Evolutionary conservation across 495 filamentous ascomycete species (phyloP).

Genomic region (Oidiodendron maius): DNA sequence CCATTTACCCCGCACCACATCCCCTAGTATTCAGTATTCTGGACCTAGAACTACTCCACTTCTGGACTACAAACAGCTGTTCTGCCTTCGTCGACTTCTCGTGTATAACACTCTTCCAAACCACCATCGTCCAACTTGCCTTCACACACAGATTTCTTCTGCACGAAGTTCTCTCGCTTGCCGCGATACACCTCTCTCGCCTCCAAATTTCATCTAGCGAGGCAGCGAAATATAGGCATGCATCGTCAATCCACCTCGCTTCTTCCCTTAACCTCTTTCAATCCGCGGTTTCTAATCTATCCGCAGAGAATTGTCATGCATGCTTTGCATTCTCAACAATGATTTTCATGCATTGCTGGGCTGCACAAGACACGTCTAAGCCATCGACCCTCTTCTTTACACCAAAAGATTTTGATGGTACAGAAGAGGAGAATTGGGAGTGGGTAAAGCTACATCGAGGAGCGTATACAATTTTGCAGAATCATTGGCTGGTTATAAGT

Average conservation of each 20-base stretch:
- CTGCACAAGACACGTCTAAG: constrained; percentile 10
- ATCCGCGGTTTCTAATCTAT: constrained; percentile 14
- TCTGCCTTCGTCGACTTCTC: background rate
- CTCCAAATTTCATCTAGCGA: constrained; percentile 29
- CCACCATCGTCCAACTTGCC: constrained; percentile 41
- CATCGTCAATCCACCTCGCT: constrained; percentile 7
- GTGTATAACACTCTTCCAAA: constrained; percentile 4
- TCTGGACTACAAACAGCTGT: constrained; percentile 33
- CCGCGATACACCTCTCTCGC: constrained; percentile 40
- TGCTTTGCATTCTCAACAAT: constrained; percentile 16
- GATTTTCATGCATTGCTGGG: constrained; percentile 10
- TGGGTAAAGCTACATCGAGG: constrained; percentile 18
- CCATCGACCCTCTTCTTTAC: constrained; percentile 16
- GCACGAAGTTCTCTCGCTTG: constrained; percentile 46
- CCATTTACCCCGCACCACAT: constrained; percentile 7
- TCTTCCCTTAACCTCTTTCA: constrained; percentile 12
- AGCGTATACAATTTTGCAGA: constrained; percentile 2
- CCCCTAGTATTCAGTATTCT: constrained; percentile 34
- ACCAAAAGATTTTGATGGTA: background rate
- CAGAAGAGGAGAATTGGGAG: constrained; percentile 1
- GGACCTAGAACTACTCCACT: constrained; percentile 42
- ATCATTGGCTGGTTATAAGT: background rate
- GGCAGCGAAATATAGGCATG: constrained; percentile 16
- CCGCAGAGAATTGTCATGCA: constrained; percentile 10
- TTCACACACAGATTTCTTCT: constrained; percentile 41